phyloP scores from a whole-genome alignment of 495 filamentous ascomycete species.

The Cercophora scortea region DNA sequence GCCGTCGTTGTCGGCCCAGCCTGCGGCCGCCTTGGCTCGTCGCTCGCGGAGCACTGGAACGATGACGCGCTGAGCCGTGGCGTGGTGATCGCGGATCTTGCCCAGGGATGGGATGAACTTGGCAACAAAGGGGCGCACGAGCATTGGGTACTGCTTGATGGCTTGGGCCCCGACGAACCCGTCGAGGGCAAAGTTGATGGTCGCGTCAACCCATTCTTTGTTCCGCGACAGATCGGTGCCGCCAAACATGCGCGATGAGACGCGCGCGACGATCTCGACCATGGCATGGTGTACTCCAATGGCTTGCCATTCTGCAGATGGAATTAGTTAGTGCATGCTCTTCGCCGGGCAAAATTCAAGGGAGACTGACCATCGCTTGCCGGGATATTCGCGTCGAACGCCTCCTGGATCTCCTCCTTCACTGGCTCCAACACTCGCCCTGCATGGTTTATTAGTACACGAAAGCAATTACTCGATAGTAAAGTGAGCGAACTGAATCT shows the following conservation, averaged over 20 bases:
- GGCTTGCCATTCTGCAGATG: not conserved
- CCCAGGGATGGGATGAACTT: conserved; percentile 17
- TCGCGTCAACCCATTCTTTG: conserved; percentile 35
- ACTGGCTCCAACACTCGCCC: not conserved
- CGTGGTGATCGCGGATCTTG: not conserved
- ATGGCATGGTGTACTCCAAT: conserved; percentile 11
- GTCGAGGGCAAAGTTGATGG: conserved; percentile 34
- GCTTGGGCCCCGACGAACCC: conserved; percentile 20
- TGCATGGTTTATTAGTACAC: not conserved
- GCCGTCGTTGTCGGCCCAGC: not conserved
- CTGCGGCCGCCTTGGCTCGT: not conserved
- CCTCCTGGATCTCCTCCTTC: not conserved
- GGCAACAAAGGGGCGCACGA: conserved; percentile 29
- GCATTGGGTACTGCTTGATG: conserved; percentile 25
- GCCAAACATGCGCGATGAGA: conserved; percentile 41
- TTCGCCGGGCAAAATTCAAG: not conserved
- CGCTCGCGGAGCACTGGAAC: not conserved
- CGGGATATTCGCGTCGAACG: not conserved
- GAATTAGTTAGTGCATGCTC: not conserved
- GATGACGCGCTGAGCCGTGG: not conserved
- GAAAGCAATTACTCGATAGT: not conserved
- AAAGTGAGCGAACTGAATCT: not conserved
- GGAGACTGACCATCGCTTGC: not conserved
- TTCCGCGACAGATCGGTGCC: conserved; percentile 36
- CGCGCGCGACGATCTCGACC: conserved; percentile 35